phyloP scores from a whole-genome alignment of 371 early-diverging fungal species.

The Mucor lusitanicus region DNA sequence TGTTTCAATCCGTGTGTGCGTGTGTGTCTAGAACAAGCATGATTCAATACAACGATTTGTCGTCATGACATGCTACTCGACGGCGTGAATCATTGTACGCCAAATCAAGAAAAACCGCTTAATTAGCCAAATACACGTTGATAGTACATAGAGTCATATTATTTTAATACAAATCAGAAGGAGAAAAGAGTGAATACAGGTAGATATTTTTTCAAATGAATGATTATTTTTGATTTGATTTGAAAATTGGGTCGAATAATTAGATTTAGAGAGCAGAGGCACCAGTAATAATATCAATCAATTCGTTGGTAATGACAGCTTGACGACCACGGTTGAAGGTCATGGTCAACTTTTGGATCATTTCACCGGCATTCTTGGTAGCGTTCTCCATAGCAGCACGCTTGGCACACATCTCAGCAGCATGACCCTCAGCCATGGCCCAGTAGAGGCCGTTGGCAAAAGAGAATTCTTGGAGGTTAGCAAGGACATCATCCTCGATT shows the following conservation, averaged over 20 bases:
- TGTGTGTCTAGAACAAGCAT: not conserved
- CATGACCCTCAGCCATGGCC: conserved; percentile 96
- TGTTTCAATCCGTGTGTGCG: not conserved
- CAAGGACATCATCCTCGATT: conserved; percentile 84
- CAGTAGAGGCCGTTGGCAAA: conserved; percentile 94
- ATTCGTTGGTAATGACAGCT: conserved; percentile 96
- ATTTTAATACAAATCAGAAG: not conserved
- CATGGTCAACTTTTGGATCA: conserved; percentile 75
- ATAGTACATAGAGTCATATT: not conserved
- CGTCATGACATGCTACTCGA: not conserved
- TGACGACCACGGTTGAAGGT: conserved; percentile 96
- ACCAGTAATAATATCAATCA: conserved; percentile 95
- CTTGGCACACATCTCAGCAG: conserved; percentile 96
- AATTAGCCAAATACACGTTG: not conserved
- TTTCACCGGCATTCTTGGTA: conserved; percentile 97
- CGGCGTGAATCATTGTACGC: not conserved
- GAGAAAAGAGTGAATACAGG: not conserved
- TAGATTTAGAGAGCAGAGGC: conserved; percentile 80
- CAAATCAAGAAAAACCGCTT: not conserved
- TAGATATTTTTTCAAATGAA: not conserved
- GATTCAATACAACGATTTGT: not conserved
- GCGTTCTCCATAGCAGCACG: conserved; percentile 99
- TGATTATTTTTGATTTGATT: not conserved
- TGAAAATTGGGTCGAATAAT: not conserved
- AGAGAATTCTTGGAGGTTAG: conserved; percentile 91